These are phyloP conservation scores for Wickerhamomyces ciferrii DNA, from an alignment of 805 yeast genomes.

Conservation along the genomic window DNA sequence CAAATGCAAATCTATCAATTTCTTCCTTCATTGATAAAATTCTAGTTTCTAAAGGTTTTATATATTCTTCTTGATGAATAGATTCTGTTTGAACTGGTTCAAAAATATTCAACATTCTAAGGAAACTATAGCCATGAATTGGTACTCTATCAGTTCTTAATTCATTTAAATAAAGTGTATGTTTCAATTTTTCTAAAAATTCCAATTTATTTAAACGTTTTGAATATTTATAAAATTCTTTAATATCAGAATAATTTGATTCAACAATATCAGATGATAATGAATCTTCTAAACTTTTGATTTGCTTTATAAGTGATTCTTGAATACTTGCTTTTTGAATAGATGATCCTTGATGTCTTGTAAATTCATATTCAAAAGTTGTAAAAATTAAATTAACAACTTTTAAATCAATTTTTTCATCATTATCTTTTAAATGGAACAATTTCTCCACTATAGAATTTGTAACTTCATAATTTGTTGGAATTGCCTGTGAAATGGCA, in stretches of 20 bases:
- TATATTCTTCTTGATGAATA: conserved; percentile 23
- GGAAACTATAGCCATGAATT: conserved; percentile 56
- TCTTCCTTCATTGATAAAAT: conserved; percentile 36
- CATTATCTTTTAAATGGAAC: conserved; percentile 22
- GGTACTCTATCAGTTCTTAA: conserved; percentile 65
- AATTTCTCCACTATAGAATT: conserved; percentile 34
- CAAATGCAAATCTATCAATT: conserved; percentile 74
- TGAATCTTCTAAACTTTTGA: conserved; percentile 32
- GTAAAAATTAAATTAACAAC: conserved; percentile 60
- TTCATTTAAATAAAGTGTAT: conserved; percentile 55
- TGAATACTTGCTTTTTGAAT: conserved; percentile 43
- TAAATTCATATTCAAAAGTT: conserved; percentile 30
- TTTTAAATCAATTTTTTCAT: conserved; percentile 37
- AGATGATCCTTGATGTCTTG: conserved; percentile 41
- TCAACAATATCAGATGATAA: conserved; percentile 20
- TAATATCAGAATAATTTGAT: conserved; percentile 32
- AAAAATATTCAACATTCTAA: conserved; percentile 33
- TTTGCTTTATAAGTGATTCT: conserved; percentile 36
- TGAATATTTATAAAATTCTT: conserved; percentile 54
- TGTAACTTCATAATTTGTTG: conserved; percentile 37
- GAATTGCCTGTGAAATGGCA: conserved; percentile 63
- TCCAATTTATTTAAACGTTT: conserved; percentile 47
- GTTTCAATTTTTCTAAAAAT: conserved; percentile 48
- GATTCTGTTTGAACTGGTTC: conserved; percentile 22
- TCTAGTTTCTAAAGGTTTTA: conserved; percentile 37